A percentile compares a stretch with the other conserved stretches of the same genome.
phyloP scores from a whole-genome alignment of 2,329 filamentous ascomycete species.

The Rhinocladiella mackenziei region DNA sequence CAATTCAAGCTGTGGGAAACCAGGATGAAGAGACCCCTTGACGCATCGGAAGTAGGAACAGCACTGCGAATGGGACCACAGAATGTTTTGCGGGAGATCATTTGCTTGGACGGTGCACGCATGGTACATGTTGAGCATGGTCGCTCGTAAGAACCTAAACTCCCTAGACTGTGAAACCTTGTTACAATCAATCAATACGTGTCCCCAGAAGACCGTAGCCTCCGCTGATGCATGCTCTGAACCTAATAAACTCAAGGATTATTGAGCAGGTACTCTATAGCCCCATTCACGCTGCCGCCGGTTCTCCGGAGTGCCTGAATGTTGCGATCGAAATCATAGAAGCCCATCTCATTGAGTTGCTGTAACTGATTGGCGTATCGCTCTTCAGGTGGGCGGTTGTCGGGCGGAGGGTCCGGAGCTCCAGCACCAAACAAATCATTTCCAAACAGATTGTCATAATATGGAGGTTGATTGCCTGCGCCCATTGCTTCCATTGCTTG shows the following conservation, averaged over 20 bases:
- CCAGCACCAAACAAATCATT: constrained; percentile 35
- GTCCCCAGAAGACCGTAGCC: background rate
- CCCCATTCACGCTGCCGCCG: constrained; percentile 91
- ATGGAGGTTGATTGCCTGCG: constrained; percentile 33
- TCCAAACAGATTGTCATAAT: constrained; percentile 21
- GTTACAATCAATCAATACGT: too few relatives aligned
- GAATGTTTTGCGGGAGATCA: too few relatives aligned
- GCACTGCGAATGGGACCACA: too few relatives aligned
- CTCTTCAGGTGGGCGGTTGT: constrained; percentile 89
- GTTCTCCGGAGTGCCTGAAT: constrained; percentile 80
- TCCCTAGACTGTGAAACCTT: too few relatives aligned
- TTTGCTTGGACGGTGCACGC: too few relatives aligned
- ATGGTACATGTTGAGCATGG: too few relatives aligned
- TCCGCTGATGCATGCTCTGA: background rate
- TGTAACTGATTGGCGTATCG: constrained; percentile 83
- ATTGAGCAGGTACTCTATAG: constrained; percentile 30
- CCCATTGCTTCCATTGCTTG: constrained; percentile 41
- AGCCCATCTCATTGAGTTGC: constrained; percentile 98
- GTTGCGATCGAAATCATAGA: constrained; percentile 93
- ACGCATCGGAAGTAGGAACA: too few relatives aligned
- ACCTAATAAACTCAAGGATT: constrained; percentile 18
- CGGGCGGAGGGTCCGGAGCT: constrained; percentile 56
- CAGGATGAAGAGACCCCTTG: too few relatives aligned
- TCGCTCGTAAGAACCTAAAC: too few relatives aligned
- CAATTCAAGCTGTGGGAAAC: too few relatives aligned